These are phyloP conservation scores for Albatrellus sp. DNA, from an alignment of 1,284 basidiomycete species.

Conservation along the genomic window DNA sequence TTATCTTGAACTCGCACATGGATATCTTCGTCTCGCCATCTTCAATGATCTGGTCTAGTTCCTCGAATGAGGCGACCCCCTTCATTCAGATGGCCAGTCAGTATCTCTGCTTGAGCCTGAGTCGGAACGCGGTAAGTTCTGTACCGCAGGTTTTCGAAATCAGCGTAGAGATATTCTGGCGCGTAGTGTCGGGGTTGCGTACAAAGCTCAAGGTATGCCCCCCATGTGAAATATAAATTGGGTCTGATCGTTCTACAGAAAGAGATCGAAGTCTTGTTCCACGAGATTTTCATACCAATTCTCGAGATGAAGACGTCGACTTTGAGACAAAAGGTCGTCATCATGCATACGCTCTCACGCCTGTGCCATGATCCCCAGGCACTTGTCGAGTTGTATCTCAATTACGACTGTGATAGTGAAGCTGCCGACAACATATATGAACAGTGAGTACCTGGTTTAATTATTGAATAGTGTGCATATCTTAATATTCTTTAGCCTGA, in stretches of 20 bases:
- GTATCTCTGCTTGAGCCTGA: constrained; percentile 88
- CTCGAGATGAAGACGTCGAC: constrained; percentile 97
- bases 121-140: constrained; percentile 91
- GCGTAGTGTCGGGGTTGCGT: constrained; percentile 85
- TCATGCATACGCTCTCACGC: constrained; percentile 76
- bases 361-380: constrained; percentile 93
- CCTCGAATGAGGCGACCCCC: constrained; percentile 73
- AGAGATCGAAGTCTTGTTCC: constrained; percentile 97
- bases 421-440: constrained; percentile 95
- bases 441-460: constrained; percentile 39
- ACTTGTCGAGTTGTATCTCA: constrained; percentile 92
- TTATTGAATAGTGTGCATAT: not conserved
- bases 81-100: constrained; percentile 91
- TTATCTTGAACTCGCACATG: constrained; percentile 88
- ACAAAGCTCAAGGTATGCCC: constrained; percentile 80
- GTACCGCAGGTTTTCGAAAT: constrained; percentile 97
- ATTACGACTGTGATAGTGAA: constrained; percentile 93
- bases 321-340: constrained; percentile 85
- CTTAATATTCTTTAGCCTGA: constrained; percentile 38
- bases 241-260: constrained; percentile 41
- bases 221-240: too few relatives aligned
- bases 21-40: constrained; percentile 76
- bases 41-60: constrained; percentile 81
- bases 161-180: constrained; percentile 98
- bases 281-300: constrained; percentile 98